A percentile compares a stretch with the other conserved stretches of the same genome.
Conservation (phyloP, 2,329 filamentous ascomycete genomes). For the Fusarium sp. region DNA sequence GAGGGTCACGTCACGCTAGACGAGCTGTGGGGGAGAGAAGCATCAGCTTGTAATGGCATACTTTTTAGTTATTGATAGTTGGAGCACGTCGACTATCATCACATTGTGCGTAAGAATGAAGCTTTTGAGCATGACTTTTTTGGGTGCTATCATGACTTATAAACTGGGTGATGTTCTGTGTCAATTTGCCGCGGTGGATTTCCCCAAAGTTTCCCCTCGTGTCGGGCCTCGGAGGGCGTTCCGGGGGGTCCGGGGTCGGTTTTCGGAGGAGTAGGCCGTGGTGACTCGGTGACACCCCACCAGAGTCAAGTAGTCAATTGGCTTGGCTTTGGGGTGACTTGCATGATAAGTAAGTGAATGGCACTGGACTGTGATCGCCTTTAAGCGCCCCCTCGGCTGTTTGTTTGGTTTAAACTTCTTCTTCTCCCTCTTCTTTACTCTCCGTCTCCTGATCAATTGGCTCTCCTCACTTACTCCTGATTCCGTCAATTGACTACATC, state of each 20-base stretch:
- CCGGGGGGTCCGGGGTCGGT: conserved; percentile 40
- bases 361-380: conserved; percentile 16
- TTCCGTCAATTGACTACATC: conserved; percentile 40
- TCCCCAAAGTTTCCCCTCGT: conserved; percentile 4
- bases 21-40: conserved; percentile 40
- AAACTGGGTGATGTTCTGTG: not conserved
- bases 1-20: conserved; percentile 43
- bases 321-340: conserved; percentile 19
- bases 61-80: conserved; percentile 43
- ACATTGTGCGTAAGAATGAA: conserved; percentile 38
- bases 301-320: conserved; percentile 22
- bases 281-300: conserved; percentile 37
- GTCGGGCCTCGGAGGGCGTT: conserved; percentile 37
- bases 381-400: conserved; percentile 21
- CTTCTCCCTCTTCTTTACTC: conserved; percentile 10
- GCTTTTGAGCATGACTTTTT: not conserved
- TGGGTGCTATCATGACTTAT: not conserved
- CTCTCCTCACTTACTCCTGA: conserved; percentile 10
- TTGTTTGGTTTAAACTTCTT: conserved; percentile 14
- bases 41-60: conserved; percentile 50
- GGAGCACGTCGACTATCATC: conserved; percentile 36
- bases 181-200: conserved; percentile 18
- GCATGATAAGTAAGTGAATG: conserved; percentile 20
- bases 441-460: conserved; percentile 33
- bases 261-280: conserved; percentile 36